These are phyloP conservation scores for Boletus tomentosulus DNA, from an alignment of 768 basidiomycete genomes.

Conservation along the genomic window DNA sequence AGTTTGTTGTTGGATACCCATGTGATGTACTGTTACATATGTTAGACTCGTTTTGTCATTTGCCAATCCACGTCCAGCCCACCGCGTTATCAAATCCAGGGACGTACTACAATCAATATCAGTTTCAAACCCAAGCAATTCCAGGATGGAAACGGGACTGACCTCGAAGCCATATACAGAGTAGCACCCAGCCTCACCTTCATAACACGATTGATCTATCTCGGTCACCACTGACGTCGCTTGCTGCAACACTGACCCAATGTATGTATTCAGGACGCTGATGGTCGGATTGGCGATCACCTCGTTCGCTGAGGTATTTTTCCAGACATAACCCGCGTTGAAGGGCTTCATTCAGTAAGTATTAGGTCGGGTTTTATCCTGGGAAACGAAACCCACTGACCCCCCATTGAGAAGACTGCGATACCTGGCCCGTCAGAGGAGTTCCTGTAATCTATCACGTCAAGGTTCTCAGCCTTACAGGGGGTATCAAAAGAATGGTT, in stretches of 20 bases:
- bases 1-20: constrained; percentile 71
- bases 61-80: constrained; percentile 19
- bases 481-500: constrained; percentile 12
- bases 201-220: constrained; percentile 71
- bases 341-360: constrained; percentile 50
- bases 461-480: constrained; percentile 7
- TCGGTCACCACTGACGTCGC: constrained; percentile 68
- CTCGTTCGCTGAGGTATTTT: constrained; percentile 56
- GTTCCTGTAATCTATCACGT: constrained; percentile 42
- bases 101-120: constrained; percentile 20
- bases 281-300: constrained; percentile 53
- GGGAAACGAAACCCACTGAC: constrained; percentile 38
- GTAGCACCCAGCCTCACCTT: constrained; percentile 54
- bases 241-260: constrained; percentile 71
- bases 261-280: constrained; percentile 57
- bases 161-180: constrained; percentile 80
- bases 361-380: background rate
- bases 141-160: constrained; percentile 9
- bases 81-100: constrained; percentile 65
- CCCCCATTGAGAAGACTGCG: constrained; percentile 82
- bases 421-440: constrained; percentile 56
- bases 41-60: background rate
- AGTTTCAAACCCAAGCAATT: background rate
- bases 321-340: constrained; percentile 67
- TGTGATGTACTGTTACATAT: constrained; percentile 61